Percentiles rank a stretch among this genome's conserved stretches.
phyloP scores from a whole-genome alignment of 768 basidiomycete species.

The Trichaptum fuscoviolaceum region DNA sequence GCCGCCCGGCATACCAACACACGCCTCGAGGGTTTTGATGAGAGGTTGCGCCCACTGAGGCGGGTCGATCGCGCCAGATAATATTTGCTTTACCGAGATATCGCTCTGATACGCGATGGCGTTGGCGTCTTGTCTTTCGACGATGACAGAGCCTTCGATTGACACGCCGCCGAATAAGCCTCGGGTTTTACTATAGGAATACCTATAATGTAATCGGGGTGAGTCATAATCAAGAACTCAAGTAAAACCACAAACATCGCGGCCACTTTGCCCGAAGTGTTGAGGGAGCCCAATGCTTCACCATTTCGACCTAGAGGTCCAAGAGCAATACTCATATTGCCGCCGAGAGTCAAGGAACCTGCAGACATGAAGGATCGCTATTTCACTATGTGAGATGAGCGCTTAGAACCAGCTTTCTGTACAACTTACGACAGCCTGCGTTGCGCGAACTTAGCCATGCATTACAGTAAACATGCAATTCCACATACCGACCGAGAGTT shows the following conservation, averaged over 20 bases:
- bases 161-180: slow-evolving; percentile 93
- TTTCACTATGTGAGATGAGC: slow-evolving; percentile 19
- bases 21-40: slow-evolving; percentile 66
- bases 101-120: slow-evolving; percentile 69
- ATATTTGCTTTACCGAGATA: slow-evolving; percentile 73
- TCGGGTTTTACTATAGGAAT: slow-evolving; percentile 87
- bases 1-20: slow-evolving; percentile 64
- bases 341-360: slow-evolving; percentile 85
- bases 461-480: slow-evolving; percentile 6
- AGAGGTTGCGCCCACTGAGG: slow-evolving; percentile 79
- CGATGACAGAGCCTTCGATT: slow-evolving; percentile 82
- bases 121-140: slow-evolving; percentile 94
- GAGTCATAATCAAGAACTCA: background rate
- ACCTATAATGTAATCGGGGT: slow-evolving; percentile 39
- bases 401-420: background rate
- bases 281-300: slow-evolving; percentile 85
- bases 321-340: slow-evolving; percentile 83
- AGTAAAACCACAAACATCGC: slow-evolving; percentile 60
- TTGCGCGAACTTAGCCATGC: slow-evolving; percentile 12
- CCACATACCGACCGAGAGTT: slow-evolving; percentile 64
- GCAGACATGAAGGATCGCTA: slow-evolving; percentile 91
- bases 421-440: slow-evolving; percentile 59
- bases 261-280: slow-evolving; percentile 79
- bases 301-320: slow-evolving; percentile 93
- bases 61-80: slow-evolving; percentile 67